phyloP scores from a whole-genome alignment of 768 basidiomycete genomes.

The Hebeloma cylindrosporum region DNA sequence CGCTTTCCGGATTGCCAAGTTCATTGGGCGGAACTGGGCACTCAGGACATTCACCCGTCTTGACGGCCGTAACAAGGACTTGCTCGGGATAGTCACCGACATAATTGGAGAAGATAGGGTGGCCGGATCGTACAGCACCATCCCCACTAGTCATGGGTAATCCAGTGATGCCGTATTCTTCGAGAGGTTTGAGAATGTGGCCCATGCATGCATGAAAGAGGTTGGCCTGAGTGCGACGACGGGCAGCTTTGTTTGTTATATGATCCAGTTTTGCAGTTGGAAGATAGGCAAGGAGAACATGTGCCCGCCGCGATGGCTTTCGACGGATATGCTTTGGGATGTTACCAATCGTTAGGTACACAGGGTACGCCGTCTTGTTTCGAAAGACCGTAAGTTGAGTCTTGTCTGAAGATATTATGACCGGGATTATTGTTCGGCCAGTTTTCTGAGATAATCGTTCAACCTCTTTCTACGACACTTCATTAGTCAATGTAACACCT shows the following conservation, averaged over 20 bases:
- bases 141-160: constrained; percentile 32
- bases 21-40: not conserved
- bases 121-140: constrained; percentile 27
- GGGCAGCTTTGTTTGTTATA: constrained; percentile 21
- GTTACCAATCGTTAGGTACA: constrained; percentile 10
- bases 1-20: not conserved
- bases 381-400: constrained; percentile 4
- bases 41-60: constrained; percentile 27
- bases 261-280: constrained; percentile 29
- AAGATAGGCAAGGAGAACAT: constrained; percentile 11
- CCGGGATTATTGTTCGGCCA: constrained; percentile 36
- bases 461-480: too few relatives aligned
- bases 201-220: constrained; percentile 40
- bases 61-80: constrained; percentile 30
- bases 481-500: too few relatives aligned
- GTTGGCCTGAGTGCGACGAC: constrained; percentile 22
- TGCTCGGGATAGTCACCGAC: constrained; percentile 47
- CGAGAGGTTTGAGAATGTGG: constrained; percentile 30
- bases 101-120: constrained; percentile 41
- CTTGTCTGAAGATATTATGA: constrained; percentile 46
- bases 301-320: constrained; percentile 5
- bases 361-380: constrained; percentile 4
- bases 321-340: not conserved
- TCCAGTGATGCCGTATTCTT: constrained; percentile 20
- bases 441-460: too few relatives aligned